A percentile compares a stretch with the other conserved stretches of the same genome.
phyloP scores from a whole-genome alignment of 495 filamentous ascomycete genomes.

The Penicillium canariense region DNA sequence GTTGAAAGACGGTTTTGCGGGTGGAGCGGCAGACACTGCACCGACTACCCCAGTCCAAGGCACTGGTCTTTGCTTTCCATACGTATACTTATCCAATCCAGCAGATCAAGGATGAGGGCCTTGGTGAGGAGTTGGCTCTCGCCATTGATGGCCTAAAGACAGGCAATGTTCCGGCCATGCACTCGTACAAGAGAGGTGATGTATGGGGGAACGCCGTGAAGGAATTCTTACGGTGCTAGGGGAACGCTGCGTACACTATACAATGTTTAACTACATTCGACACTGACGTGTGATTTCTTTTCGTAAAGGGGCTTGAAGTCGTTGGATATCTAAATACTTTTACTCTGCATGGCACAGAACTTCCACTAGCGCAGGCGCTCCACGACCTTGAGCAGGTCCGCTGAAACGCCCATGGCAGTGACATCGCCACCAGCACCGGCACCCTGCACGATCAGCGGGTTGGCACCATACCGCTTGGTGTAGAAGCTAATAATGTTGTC shows the following conservation, averaged over 20 bases:
- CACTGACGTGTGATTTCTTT: neutral
- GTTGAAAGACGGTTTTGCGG: constrained; percentile 60
- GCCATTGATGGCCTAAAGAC: constrained; percentile 71
- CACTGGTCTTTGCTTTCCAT: constrained; percentile 75
- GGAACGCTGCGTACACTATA: too few relatives aligned
- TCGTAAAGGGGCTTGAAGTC: constrained; percentile 4
- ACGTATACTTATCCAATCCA: constrained; percentile 71
- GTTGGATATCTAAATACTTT: constrained; percentile 11
- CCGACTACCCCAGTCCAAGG: constrained; percentile 62
- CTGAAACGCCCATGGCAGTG: constrained; percentile 92
- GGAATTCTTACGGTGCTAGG: constrained; percentile 3
- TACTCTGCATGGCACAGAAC: constrained; percentile 1
- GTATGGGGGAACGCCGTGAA: constrained; percentile 3
- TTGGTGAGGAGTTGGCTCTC: constrained; percentile 59
- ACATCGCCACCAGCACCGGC: constrained; percentile 93
- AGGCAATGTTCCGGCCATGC: constrained; percentile 67
- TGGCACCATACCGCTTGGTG: constrained; percentile 86
- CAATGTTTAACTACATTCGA: too few relatives aligned
- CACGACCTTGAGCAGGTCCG: constrained; percentile 84
- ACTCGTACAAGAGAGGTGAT: constrained; percentile 61
- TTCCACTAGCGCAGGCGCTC: constrained; percentile 36
- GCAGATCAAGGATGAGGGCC: constrained; percentile 67
- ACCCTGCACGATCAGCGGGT: constrained; percentile 90
- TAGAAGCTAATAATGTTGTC: constrained; percentile 99
- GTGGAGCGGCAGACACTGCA: constrained; percentile 78